Conservation (phyloP, 2,329 filamentous ascomycete genomes). For the Penicillium sp. region DNA sequence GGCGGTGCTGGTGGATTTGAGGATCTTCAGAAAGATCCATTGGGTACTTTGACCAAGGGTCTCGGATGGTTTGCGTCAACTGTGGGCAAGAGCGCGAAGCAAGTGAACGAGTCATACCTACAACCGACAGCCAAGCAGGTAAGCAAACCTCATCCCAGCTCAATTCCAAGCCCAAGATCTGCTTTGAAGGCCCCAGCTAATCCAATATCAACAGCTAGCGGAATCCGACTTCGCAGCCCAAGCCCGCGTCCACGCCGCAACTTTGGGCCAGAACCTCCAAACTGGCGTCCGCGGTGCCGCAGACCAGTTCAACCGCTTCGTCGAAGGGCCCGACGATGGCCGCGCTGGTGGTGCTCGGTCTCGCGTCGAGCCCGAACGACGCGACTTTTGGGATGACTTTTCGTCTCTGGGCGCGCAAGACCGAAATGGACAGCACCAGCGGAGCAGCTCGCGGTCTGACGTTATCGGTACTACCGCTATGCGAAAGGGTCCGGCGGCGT, state of each 20-base stretch:
- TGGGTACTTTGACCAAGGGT: conserved; percentile 84
- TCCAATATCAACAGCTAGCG: conserved; percentile 63
- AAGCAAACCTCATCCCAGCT: conserved; percentile 17
- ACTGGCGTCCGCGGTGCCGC: conserved; percentile 71
- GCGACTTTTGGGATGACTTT: conserved; percentile 93
- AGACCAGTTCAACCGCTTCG: conserved; percentile 80
- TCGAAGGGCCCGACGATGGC: conserved; percentile 66
- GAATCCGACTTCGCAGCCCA: conserved; percentile 76
- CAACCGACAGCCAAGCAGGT: conserved; percentile 90
- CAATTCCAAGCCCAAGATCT: not conserved
- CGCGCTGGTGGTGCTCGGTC: conserved; percentile 45
- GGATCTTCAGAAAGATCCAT: conserved; percentile 87
- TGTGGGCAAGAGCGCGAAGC: conserved; percentile 87
- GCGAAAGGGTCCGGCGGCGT: conserved; percentile 48
- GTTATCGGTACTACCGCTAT: conserved; percentile 66
- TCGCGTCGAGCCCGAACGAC: conserved; percentile 63
- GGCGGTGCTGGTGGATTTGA: conserved; percentile 62
- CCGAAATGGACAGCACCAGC: conserved; percentile 24
- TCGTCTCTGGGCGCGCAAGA: conserved; percentile 59
- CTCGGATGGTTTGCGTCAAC: conserved; percentile 93
- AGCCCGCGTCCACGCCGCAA: conserved; percentile 59
- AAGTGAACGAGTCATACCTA: conserved; percentile 86
- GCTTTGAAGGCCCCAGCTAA: not conserved
- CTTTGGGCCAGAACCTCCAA: conserved; percentile 63
- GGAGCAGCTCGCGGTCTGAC: conserved; percentile 45